Conservation (phyloP, 306 rosid genomes). For the Dalbergia cochinchinensis region DNA sequence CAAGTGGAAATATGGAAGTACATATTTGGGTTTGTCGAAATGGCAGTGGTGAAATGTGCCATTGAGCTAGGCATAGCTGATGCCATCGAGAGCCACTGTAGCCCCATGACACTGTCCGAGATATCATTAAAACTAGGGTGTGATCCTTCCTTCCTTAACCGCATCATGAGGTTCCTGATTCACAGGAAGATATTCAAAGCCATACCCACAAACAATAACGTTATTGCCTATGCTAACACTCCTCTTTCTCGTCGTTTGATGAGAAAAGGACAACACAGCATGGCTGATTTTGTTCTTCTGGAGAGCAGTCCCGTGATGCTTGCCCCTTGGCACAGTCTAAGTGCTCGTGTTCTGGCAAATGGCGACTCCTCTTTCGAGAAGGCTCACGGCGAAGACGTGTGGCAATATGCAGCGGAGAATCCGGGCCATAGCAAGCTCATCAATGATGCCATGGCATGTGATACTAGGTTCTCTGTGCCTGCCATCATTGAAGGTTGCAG, state of each 20-base stretch:
- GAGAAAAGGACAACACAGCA: slow-evolving; percentile 25
- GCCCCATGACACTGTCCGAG: slow-evolving; percentile 57
- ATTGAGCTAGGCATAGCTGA: slow-evolving; percentile 68
- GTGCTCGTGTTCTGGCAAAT: slow-evolving; percentile 9
- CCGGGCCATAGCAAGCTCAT: slow-evolving; percentile 44
- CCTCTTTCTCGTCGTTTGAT: slow-evolving; percentile 39
- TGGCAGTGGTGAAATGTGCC: slow-evolving; percentile 64
- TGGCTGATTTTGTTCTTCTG: slow-evolving; percentile 35
- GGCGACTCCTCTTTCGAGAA: slow-evolving; percentile 44
- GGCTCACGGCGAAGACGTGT: slow-evolving; percentile 55
- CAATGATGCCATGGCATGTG: slow-evolving; percentile 67
- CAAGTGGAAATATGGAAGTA: slow-evolving; percentile 49
- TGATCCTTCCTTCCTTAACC: slow-evolving; percentile 38
- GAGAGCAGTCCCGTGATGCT: slow-evolving; percentile 51
- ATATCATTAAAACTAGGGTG: slow-evolving; percentile 52
- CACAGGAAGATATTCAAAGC: slow-evolving; percentile 55
- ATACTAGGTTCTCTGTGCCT: slow-evolving; percentile 34
- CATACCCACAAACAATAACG: neutral
- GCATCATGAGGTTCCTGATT: slow-evolving; percentile 57
- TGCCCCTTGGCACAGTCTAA: slow-evolving; percentile 49
- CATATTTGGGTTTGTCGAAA: slow-evolving; percentile 57
- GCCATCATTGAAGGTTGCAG: slow-evolving; percentile 45
- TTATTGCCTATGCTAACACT: slow-evolving; percentile 34
- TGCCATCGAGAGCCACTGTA: slow-evolving; percentile 52
- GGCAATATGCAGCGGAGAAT: slow-evolving; percentile 50